phyloP scores from a whole-genome alignment of 768 basidiomycete species.

The Psilocybe cyanescens region DNA sequence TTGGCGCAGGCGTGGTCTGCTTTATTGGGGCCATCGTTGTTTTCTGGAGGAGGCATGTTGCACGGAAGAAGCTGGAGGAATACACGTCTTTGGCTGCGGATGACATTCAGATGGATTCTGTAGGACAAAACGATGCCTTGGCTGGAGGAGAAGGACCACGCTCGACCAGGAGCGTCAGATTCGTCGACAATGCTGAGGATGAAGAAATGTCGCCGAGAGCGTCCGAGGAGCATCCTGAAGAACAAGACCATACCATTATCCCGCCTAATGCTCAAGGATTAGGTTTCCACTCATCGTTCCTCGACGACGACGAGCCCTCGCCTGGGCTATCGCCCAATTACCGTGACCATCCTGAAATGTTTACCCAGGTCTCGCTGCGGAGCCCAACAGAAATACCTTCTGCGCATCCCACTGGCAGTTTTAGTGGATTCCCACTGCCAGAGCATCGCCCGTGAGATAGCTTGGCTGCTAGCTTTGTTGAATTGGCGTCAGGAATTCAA shows the following conservation, averaged over 20 bases:
- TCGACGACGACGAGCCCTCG: constrained; percentile 75
- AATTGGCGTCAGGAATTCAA: neutral
- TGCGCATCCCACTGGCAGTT: constrained; percentile 6
- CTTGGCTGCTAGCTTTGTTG: neutral
- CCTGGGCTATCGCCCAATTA: constrained; percentile 39
- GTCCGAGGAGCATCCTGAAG: constrained; percentile 12
- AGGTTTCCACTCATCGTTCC: constrained; percentile 77
- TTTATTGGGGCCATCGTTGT: constrained; percentile 65
- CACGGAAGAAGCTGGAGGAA: constrained; percentile 37
- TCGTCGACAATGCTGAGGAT: constrained; percentile 65
- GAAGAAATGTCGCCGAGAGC: constrained; percentile 53
- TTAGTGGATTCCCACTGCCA: neutral
- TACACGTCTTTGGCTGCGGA: constrained; percentile 71
- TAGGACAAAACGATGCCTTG: constrained; percentile 38
- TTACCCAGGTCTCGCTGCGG: constrained; percentile 15
- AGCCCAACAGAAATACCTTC: constrained; percentile 9
- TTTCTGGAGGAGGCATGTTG: constrained; percentile 70
- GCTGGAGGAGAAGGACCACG: constrained; percentile 33
- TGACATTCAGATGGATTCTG: constrained; percentile 75
- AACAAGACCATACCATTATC: constrained; percentile 15
- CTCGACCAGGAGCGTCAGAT: constrained; percentile 67
- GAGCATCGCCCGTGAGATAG: constrained; percentile 9
- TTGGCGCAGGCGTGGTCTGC: constrained; percentile 72
- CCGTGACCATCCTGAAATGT: constrained; percentile 55
- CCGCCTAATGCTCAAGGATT: constrained; percentile 39